Base-by-base conservation (phyloP, 23 red algal species). In the Pyropia haitanensis region DNA sequence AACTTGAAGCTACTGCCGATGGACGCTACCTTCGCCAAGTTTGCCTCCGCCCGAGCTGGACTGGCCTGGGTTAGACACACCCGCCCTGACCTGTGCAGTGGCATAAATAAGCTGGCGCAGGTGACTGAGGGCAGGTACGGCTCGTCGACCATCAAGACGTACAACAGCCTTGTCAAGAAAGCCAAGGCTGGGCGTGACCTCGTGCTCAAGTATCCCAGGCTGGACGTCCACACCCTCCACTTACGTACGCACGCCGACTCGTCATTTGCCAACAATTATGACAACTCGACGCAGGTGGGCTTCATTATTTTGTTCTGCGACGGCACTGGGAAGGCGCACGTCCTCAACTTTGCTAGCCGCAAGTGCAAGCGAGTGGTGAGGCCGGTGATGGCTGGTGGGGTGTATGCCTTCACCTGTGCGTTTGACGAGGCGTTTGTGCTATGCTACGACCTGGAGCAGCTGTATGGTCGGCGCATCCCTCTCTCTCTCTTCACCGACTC, bases 401-500 rank as follows among this genome's bases (percentile, higher is more conserved):
- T 71, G 2, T 71, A 71, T 53, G 13, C 65, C 13, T 69, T 69
- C 27, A 26, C 28, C 1, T 48, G 58, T 27, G 67, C 0, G 25
- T 73, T 73, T 58, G 69, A 73, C 3, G 30, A 22, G 26, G 69
- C 52, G 20, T 51, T 71, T 56, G 50, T 56, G 5, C 21, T 71
- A 18, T 2, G 19, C 4, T 56, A n/a, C 5, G 67, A 71, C 67
- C 12, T 71, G 67, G 32, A 51, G 56, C 17, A 18, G 17, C 17
- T 56, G 50, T 54, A 56, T 8, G 3, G 67, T 8, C 1, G 19
- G 27, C 18, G 4, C 3, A 13, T n/a, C n/a, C n/a, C n/a, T n/a
- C n/a, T n/a, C n/a, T n/a, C n/a, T n/a, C n/a, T 69, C 19, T 69
- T 69, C 27, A 69, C 65, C 13, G 65, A 69, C 54, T 69, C 65